phyloP scores from a whole-genome alignment of 2,329 filamentous ascomycete species.

The Triangularia setosa region DNA sequence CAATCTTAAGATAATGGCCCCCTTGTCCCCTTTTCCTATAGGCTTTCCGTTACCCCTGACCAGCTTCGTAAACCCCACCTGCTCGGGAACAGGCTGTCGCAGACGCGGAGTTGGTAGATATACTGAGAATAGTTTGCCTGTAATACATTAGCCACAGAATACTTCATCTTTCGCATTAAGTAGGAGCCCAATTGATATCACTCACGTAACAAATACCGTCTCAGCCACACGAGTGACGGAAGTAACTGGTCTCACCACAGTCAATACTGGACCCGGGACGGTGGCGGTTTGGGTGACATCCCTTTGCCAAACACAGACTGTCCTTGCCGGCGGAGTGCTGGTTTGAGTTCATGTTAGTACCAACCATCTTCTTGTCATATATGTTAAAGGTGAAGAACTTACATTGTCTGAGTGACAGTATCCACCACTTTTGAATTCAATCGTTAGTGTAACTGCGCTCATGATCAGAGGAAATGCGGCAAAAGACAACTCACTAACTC shows the following conservation, averaged over 20 bases:
- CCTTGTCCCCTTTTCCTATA: too few species aligned
- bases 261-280: not conserved
- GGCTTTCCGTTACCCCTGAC: not conserved
- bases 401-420: not conserved
- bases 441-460: not conserved
- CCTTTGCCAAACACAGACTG: not conserved
- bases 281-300: not conserved
- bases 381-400: too few species aligned
- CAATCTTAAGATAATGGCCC: too few species aligned
- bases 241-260: not conserved
- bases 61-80: not conserved
- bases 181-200: not conserved
- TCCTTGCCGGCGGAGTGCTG: not conserved
- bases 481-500: not conserved
- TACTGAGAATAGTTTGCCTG: not conserved
- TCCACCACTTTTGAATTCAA: not conserved
- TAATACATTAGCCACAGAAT: not conserved
- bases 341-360: not conserved
- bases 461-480: not conserved
- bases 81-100: not conserved
- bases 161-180: not conserved
- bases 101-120: not conserved
- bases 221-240: not conserved
- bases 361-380: too few species aligned
- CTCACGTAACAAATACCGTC: not conserved